Conservation (phyloP, 2,329 filamentous ascomycete species). For the Colletotrichum sp. region DNA sequence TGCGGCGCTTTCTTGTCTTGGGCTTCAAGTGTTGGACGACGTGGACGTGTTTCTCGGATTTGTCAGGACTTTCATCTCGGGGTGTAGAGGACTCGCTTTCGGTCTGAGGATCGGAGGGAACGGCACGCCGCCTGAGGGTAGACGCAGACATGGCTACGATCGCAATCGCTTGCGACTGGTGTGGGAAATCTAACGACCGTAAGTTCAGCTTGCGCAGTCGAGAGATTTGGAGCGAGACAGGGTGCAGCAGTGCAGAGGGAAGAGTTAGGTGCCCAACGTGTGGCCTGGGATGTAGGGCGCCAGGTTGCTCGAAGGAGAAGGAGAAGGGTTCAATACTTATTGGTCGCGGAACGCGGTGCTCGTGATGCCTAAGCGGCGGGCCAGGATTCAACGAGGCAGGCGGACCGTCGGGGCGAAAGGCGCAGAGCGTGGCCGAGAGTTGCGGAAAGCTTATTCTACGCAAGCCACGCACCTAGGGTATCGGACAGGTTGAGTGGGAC, state of each 20-base stretch:
- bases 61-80: constrained; percentile 38
- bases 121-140: constrained; percentile 21
- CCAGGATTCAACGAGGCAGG: neutral
- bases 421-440: neutral
- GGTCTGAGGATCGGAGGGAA: constrained; percentile 26
- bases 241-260: neutral
- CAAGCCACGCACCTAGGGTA: neutral
- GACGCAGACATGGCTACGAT: constrained; percentile 11
- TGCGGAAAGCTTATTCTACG: constrained; percentile 5
- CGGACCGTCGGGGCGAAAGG: neutral
- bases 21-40: constrained; percentile 41
- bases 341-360: neutral
- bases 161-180: neutral
- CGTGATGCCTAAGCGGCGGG: neutral
- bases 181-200: neutral
- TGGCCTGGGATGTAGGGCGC: neutral
- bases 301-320: neutral
- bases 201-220: neutral
- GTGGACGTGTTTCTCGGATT: constrained; percentile 41
- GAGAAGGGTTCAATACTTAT: neutral
- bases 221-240: neutral
- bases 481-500: neutral
- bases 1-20: constrained; percentile 72
- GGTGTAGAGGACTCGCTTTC: constrained; percentile 21
- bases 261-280: neutral